Evolutionary conservation across 495 filamentous ascomycete genomes (phyloP), one percentile per base, ranked within the genome.

Genomic region (Penicillium lividum): DNA sequence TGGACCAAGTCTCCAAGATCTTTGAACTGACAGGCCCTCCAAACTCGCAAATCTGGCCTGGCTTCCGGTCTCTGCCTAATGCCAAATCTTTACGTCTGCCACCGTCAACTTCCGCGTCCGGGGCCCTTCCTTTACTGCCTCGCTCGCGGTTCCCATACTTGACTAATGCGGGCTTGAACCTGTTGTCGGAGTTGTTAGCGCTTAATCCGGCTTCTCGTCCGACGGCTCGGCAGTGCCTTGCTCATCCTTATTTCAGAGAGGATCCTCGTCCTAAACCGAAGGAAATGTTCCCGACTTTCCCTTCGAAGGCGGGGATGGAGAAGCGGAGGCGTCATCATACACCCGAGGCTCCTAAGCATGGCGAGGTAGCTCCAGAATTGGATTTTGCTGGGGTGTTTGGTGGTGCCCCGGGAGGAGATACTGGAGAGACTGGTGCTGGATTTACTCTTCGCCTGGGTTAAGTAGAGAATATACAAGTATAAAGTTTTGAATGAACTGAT

Each of bases 221-320:
- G 0, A 83, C 80, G 2, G 91, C 94, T 1, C 76, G 82, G 56
- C 81, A 88, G 36, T 84, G 90, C 56, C 83, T 96, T 25, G 70
- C 79, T 25, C 92, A 97, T 71, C 79, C 84, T 43, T 98, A 94
- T 69, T 98, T 98, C 73, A 78, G 75, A 18, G 94, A 98, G 77
- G 88, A 96, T 57, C 94, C 94, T 1, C 88, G 86, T 33, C 90
- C 91, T 1, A 96, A 96, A 73, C 84, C 85, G 25, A 87, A 86
- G 68, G 89, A 86, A 62, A 89, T 95, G 87, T 93, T 95, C 62
- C 90, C 90, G 15, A 93, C 90, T 0, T 98, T 97, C 68, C 94
- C 94, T 2, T 92, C 88, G 50, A 97, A 97, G 73, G 94, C 93
- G 0, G 91, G 92, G 1, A 89, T 93, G 81, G 94, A 98, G 81